Evolutionary conservation across 2,329 filamentous ascomycete genomes (phyloP), one percentile per base, ranked within the genome.

Genomic region (Pezicula neosporulosa): DNA sequence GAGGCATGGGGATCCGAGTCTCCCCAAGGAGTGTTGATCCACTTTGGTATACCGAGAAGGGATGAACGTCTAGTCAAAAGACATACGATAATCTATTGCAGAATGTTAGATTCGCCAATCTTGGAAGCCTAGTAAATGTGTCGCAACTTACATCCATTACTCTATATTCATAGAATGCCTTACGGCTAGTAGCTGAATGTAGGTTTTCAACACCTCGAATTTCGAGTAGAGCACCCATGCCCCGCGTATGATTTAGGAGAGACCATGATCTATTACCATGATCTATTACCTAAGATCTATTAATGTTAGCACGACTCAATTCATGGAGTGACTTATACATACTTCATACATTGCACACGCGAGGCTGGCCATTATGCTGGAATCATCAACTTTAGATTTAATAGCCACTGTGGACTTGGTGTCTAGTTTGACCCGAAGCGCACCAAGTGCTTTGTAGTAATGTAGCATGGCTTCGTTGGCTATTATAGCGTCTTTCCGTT

Each of bases 291-390:
- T 19, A 49, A 35, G 28, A 49, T 47, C 52, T 27, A 3, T 28
- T 13, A 30, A 21, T 39, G 37, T 47, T 16, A 46, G n/a, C 43
- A 1, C 5, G n/a, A 15, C 28, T 30, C 28, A 12, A 35, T 36
- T 21, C 28, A 10, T 12, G 33, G 13, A 28, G 39, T 13, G 24
- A 12, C 15, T 3, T 4, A 37, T 12, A 42, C 35, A 36, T 24
- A 56, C 51, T 47, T 56, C 54, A 28, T 48, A 53, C 51, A 56
- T 56, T 7, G 41, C 51, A 44, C 51, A 53, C 2, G 21, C 37
- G 35, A 56, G 30, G 9, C 45, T 51, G 15, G 51, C 51, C 24
- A 53, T 24, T 3, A 56, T 21, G 24, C 16, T 49, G 13, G 51
- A 30, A 12, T 30, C 47, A 38, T 56, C 51, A 1, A 50, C 16